A percentile compares a stretch with the other conserved stretches of the same genome.
These are phyloP conservation scores for Crucibulum parvulum DNA, from an alignment of 1,284 basidiomycete species.

Conservation along the genomic window DNA sequence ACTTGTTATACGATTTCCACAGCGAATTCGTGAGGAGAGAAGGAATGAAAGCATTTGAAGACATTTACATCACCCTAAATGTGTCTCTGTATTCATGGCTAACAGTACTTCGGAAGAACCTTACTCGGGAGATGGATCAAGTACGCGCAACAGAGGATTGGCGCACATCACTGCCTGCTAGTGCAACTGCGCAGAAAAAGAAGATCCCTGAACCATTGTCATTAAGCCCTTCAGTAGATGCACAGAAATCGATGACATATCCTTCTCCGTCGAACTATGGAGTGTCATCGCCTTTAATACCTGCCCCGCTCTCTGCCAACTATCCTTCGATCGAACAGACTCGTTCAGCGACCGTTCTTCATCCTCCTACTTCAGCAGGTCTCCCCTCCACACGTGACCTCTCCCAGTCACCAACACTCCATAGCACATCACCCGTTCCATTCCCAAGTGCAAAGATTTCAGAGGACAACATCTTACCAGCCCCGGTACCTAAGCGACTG, in stretches of 20 bases:
- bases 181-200: slow-evolving; percentile 9
- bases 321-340: not conserved
- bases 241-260: slow-evolving; percentile 14
- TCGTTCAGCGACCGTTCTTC: slow-evolving; percentile 3
- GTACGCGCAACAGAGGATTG: slow-evolving; percentile 63
- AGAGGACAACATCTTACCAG: slow-evolving; percentile 14
- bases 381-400: not conserved
- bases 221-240: not conserved
- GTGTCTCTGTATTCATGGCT: slow-evolving; percentile 83
- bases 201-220: not conserved
- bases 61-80: slow-evolving; percentile 85
- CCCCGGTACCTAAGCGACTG: slow-evolving; percentile 16
- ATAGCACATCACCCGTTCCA: slow-evolving; percentile 4
- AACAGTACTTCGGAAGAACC: slow-evolving; percentile 73
- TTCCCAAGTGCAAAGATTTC: slow-evolving; percentile 25
- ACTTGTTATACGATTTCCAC: slow-evolving; percentile 74
- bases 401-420: not conserved
- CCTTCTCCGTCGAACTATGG: not conserved
- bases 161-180: slow-evolving; percentile 41
- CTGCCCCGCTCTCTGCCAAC: not conserved
- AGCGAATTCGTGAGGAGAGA: slow-evolving; percentile 67
- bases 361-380: not conserved
- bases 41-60: slow-evolving; percentile 62
- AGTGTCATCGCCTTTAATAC: not conserved
- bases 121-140: slow-evolving; percentile 79